Percentiles rank a stretch among this genome's conserved stretches.
phyloP scores from a whole-genome alignment of 1,284 basidiomycete genomes.

The Coriolopsis trogii region DNA sequence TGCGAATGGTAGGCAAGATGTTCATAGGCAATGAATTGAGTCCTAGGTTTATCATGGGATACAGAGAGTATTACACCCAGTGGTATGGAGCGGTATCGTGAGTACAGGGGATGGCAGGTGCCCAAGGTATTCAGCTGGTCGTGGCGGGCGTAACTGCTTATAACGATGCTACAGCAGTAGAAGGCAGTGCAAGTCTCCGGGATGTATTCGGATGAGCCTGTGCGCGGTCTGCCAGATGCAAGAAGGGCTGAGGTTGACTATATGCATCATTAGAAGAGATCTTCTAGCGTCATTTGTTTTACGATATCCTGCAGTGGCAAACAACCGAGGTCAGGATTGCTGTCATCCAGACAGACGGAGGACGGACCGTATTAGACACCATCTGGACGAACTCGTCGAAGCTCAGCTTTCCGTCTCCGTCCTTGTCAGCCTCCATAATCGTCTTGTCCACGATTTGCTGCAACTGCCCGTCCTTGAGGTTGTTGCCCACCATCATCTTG shows the following conservation, averaged over 20 bases:
- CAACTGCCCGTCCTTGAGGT: slow-evolving; percentile 98
- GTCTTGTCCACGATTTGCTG: slow-evolving; percentile 99
- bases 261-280: slow-evolving; percentile 64
- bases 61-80: slow-evolving; percentile 25
- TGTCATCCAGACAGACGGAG: slow-evolving; percentile 22
- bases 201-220: neutral
- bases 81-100: slow-evolving; percentile 19
- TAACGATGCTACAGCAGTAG: neutral
- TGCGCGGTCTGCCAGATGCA: neutral
- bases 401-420: slow-evolving; percentile 95
- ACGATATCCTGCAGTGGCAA: slow-evolving; percentile 72
- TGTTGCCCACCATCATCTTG: slow-evolving; percentile 99
- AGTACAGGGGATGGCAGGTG: slow-evolving; percentile 9
- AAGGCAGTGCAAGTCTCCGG: neutral
- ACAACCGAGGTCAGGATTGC: slow-evolving; percentile 22
- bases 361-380: slow-evolving; percentile 90
- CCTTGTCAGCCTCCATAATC: slow-evolving; percentile 99
- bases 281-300: slow-evolving; percentile 98
- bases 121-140: slow-evolving; percentile 10
- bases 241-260: neutral
- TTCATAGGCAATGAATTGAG: slow-evolving; percentile 1
- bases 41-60: slow-evolving; percentile 17
- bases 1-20: neutral
- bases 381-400: slow-evolving; percentile 97
- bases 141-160: slow-evolving; percentile 14